Conservation (phyloP, 306 rosid genomes). For the Astragalus glycyphyllos region DNA sequence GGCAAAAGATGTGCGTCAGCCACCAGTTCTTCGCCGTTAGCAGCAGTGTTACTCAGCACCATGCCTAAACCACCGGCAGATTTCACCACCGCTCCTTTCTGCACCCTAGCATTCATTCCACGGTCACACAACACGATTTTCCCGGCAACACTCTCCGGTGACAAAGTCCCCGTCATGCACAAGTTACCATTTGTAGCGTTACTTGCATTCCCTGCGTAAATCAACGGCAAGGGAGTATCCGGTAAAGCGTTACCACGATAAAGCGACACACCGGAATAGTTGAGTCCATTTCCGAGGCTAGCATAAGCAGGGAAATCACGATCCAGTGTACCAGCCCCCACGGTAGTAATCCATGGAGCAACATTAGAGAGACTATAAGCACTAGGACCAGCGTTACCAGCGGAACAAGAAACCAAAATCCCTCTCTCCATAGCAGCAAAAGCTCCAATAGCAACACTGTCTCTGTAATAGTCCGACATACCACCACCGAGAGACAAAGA, state of each 20-base stretch:
- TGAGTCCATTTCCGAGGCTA: slow-evolving; percentile 72
- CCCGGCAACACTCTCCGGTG: slow-evolving; percentile 74
- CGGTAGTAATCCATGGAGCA: slow-evolving; percentile 96
- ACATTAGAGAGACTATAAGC: slow-evolving; percentile 66
- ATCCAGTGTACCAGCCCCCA: slow-evolving; percentile 95
- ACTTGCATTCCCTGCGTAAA: slow-evolving; percentile 78
- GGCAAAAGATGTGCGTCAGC: slow-evolving; percentile 91
- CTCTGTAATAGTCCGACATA: slow-evolving; percentile 70
- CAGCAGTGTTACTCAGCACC: slow-evolving; percentile 77
- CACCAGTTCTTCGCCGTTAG: slow-evolving; percentile 87
- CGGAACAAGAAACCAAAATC: slow-evolving; percentile 78
- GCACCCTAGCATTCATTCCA: slow-evolving; percentile 81
- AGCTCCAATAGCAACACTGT: slow-evolving; percentile 82
- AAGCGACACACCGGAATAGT: slow-evolving; percentile 86
- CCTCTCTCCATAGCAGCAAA: slow-evolving; percentile 94
- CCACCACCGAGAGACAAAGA: slow-evolving; percentile 98
- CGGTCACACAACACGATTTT: slow-evolving; percentile 86
- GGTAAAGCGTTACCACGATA: slow-evolving; percentile 63
- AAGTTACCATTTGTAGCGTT: slow-evolving; percentile 63
- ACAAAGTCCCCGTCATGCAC: slow-evolving; percentile 73
- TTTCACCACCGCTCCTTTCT: slow-evolving; percentile 85
- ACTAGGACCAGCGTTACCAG: slow-evolving; percentile 90
- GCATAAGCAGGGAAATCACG: slow-evolving; percentile 90
- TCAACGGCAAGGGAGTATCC: slow-evolving; percentile 52
- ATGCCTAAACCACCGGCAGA: slow-evolving; percentile 81